Evolutionary conservation across 2,329 filamentous ascomycete genomes (phyloP).

Genomic region (Colletotrichum lini): DNA sequence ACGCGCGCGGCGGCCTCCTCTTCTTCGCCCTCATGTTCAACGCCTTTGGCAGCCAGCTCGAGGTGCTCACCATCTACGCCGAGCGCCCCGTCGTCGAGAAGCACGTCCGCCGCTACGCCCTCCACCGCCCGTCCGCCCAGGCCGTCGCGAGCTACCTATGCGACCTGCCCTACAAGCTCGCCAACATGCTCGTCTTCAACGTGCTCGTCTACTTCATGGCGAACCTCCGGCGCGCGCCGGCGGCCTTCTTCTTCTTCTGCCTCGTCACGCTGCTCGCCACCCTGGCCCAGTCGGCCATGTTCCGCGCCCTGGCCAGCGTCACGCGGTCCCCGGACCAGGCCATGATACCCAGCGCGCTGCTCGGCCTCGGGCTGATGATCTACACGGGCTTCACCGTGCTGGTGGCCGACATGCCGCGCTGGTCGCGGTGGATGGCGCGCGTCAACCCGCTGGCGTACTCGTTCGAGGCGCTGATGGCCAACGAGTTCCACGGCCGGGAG

Average conservation of each 20-base stretch:
- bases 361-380: conserved; percentile 65
- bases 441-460: conserved; percentile 68
- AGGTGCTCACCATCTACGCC: conserved; percentile 45
- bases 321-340: conserved; percentile 47
- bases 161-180: conserved; percentile 64
- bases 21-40: conserved; percentile 53
- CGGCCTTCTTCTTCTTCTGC: conserved; percentile 73
- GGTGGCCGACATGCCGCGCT: conserved; percentile 55
- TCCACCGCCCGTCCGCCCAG: conserved; percentile 52
- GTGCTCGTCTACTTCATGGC: conserved; percentile 76
- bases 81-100: conserved; percentile 48
- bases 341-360: conserved; percentile 66
- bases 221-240: conserved; percentile 70
- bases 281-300: conserved; percentile 47
- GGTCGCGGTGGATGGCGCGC: conserved; percentile 69
- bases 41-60: conserved; percentile 46
- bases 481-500: conserved; percentile 70
- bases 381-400: conserved; percentile 62
- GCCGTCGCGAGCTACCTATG: conserved; percentile 66
- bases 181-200: conserved; percentile 64
- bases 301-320: conserved; percentile 46
- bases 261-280: conserved; percentile 54
- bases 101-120: conserved; percentile 45
- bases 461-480: conserved; percentile 77
- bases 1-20: conserved; percentile 48